Conservation (phyloP, 1,139 yeast genomes). For the Kurtzmaniella natalensis region DNA sequence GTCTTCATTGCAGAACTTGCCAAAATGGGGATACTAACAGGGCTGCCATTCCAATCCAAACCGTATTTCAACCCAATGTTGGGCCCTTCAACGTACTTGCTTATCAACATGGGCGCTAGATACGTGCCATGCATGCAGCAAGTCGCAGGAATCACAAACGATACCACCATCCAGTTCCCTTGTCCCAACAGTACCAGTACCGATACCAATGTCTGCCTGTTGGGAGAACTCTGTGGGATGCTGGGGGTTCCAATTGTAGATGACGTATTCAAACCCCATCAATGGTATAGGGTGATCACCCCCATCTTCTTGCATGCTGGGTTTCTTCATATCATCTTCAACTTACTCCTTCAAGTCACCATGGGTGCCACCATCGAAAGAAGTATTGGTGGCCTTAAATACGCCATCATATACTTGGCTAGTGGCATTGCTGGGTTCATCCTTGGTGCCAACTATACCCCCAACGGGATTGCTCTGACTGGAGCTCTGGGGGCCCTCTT, state of each 20-base stretch:
- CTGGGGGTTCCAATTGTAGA: conserved; percentile 35
- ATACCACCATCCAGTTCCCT: conserved; percentile 47
- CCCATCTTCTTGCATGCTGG: conserved; percentile 81
- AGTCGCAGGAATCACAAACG: conserved; percentile 49
- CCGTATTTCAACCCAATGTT: conserved; percentile 79
- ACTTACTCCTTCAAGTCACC: conserved; percentile 55
- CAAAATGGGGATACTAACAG: conserved; percentile 57
- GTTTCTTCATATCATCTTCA: conserved; percentile 63
- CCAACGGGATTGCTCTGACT: conserved; percentile 63
- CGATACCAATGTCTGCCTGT: conserved; percentile 52
- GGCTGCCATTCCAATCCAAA: conserved; percentile 63
- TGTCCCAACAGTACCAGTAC: conserved; percentile 65
- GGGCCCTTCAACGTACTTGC: conserved; percentile 69
- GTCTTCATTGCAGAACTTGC: conserved; percentile 69
- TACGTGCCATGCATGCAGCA: conserved; percentile 70
- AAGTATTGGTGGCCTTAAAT: conserved; percentile 53
- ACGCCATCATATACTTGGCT: conserved; percentile 51
- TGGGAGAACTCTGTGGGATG: conserved; percentile 61
- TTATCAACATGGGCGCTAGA: conserved; percentile 69
- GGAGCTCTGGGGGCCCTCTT: conserved; percentile 78
- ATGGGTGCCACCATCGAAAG: conserved; percentile 64
- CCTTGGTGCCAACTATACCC: conserved; percentile 69
- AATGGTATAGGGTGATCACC: conserved; percentile 67
- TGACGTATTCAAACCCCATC: conserved; percentile 39
- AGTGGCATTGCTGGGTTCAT: conserved; percentile 68